phyloP scores from a whole-genome alignment of 805 yeast genomes.

The Metschnikowia arizonensis region DNA sequence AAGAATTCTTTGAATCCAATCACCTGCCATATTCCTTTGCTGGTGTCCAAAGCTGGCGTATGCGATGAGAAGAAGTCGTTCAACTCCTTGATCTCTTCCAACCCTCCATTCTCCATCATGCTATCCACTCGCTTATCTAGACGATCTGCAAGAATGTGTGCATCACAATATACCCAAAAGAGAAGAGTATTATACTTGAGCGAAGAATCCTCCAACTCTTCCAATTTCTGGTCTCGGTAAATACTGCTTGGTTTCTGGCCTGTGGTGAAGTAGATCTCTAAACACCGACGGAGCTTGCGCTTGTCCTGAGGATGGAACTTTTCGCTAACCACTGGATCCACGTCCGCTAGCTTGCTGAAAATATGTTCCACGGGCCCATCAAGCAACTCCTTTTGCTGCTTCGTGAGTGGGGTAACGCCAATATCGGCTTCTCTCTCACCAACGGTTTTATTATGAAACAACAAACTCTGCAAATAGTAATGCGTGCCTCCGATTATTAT shows the following conservation, averaged over 20 bases:
- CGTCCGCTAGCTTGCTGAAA: slow-evolving; percentile 42
- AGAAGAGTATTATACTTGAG: slow-evolving; percentile 60
- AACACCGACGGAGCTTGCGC: slow-evolving; percentile 70
- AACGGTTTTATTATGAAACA: slow-evolving; percentile 67
- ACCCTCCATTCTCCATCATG: slow-evolving; percentile 71
- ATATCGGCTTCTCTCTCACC: slow-evolving; percentile 25
- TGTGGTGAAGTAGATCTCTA: slow-evolving; percentile 71
- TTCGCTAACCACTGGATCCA: slow-evolving; percentile 69
- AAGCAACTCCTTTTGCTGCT: slow-evolving; percentile 38
- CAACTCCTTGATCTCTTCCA: slow-evolving; percentile 63
- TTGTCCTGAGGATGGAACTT: slow-evolving; percentile 92
- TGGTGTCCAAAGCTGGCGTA: slow-evolving; percentile 44
- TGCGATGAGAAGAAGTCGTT: slow-evolving; percentile 40
- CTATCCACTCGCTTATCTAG: slow-evolving; percentile 77
- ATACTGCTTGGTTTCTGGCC: slow-evolving; percentile 66
- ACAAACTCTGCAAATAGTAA: slow-evolving; percentile 76
- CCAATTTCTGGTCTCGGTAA: slow-evolving; percentile 55
- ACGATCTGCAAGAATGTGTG: slow-evolving; percentile 52
- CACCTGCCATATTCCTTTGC: slow-evolving; percentile 87
- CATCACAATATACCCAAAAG: slow-evolving; percentile 78
- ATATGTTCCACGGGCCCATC: slow-evolving; percentile 53
- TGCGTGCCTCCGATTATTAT: slow-evolving; percentile 95
- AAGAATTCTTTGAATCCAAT: slow-evolving; percentile 89
- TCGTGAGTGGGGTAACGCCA: slow-evolving; percentile 31
- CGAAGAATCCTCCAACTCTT: slow-evolving; percentile 40